Evolutionary conservation across 2,329 filamentous ascomycete species (phyloP).

Genomic region (Bipolaris gigantea): DNA sequence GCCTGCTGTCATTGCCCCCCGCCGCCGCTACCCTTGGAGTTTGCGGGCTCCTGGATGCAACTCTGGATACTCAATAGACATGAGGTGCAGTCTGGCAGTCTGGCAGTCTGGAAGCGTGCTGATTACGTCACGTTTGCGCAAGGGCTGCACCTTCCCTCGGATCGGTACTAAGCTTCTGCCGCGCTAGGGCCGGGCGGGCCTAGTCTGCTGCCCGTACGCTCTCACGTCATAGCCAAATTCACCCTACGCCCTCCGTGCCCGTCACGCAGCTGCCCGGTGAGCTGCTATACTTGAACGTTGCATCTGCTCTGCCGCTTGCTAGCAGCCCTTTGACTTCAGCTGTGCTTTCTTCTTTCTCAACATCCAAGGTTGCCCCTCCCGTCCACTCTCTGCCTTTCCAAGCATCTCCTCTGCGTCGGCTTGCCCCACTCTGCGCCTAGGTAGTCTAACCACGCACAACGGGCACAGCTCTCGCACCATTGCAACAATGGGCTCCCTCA

Average conservation of each 20-base stretch:
- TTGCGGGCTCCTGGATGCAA: background rate
- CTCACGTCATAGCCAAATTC: slow-evolving; percentile 12
- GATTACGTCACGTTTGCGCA: slow-evolving; percentile 12
- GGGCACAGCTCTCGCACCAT: slow-evolving; percentile 27
- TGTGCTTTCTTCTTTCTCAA: background rate
- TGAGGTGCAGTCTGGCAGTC: slow-evolving; percentile 4
- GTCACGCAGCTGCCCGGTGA: background rate
- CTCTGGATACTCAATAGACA: background rate
- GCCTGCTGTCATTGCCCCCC: background rate
- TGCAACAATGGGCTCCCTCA: slow-evolving; percentile 44
- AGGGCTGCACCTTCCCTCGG: background rate
- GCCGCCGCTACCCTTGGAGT: background rate
- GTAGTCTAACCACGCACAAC: slow-evolving; percentile 32
- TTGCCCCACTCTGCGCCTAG: slow-evolving; percentile 32
- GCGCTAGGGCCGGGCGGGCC: slow-evolving; percentile 5
- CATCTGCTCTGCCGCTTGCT: background rate
- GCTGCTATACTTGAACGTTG: slow-evolving; percentile 5
- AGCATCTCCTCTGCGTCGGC: slow-evolving; percentile 20
- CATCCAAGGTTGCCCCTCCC: background rate
- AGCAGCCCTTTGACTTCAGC: background rate
- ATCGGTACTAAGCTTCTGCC: background rate
- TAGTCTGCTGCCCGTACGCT: background rate
- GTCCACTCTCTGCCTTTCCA: slow-evolving; percentile 2
- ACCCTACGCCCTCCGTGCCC: background rate
- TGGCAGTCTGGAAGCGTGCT: background rate